Evolutionary conservation across 192 early-diverging fungal genomes (phyloP).

Genomic region (Spizellomyces sp.): DNA sequence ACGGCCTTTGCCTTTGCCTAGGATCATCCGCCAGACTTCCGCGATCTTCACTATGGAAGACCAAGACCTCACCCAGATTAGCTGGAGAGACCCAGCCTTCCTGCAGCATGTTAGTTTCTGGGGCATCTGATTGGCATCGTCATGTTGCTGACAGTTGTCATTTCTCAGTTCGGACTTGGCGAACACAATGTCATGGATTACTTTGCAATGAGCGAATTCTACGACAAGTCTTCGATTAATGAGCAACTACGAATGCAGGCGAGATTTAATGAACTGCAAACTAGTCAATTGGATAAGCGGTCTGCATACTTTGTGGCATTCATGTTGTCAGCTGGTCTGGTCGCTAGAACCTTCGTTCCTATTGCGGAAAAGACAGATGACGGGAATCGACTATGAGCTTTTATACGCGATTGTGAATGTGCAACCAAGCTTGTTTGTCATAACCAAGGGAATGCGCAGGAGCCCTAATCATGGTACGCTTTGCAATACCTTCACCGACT

Average conservation of each 20-base stretch:
- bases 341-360: background rate
- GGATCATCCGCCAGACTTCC: background rate
- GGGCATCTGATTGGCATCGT: background rate
- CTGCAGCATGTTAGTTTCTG: slow-evolving; percentile 34
- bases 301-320: background rate
- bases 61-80: slow-evolving; percentile 42
- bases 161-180: slow-evolving; percentile 38
- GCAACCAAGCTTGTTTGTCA: slow-evolving; percentile 40
- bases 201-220: slow-evolving; percentile 52
- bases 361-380: slow-evolving; percentile 26
- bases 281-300: slow-evolving; percentile 30
- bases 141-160: background rate
- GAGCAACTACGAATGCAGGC: slow-evolving; percentile 54
- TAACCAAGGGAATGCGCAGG: slow-evolving; percentile 36
- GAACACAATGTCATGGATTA: slow-evolving; percentile 49
- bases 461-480: slow-evolving; percentile 14
- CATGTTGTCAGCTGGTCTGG: background rate
- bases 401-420: slow-evolving; percentile 7
- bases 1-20: background rate
- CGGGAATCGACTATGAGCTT: slow-evolving; percentile 22
- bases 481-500: background rate
- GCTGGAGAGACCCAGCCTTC: slow-evolving; percentile 55
- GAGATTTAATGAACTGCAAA: slow-evolving; percentile 46
- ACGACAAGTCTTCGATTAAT: slow-evolving; percentile 51
- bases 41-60: slow-evolving; percentile 11